Conservation (phyloP, 306 rosid genomes). For the Prosopis cineraria region DNA sequence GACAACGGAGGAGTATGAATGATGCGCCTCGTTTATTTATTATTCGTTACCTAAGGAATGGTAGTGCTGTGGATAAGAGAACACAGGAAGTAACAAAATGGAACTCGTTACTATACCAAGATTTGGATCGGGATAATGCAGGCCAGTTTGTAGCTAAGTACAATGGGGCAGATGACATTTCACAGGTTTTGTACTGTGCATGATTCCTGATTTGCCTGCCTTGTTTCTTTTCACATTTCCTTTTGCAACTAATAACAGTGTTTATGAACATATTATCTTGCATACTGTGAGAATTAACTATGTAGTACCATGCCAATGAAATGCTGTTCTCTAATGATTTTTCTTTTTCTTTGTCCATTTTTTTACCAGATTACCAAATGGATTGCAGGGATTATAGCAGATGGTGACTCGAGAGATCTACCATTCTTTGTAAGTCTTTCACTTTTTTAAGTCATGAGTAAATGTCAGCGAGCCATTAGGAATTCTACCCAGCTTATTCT, state of each 20-base stretch:
- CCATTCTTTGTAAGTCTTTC: conserved; percentile 78
- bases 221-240: conserved; percentile 12
- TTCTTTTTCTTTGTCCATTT: not conserved
- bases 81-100: conserved; percentile 47
- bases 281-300: not conserved
- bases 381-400: conserved; percentile 74
- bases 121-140: conserved; percentile 69
- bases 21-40: conserved; percentile 73
- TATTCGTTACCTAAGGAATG: conserved; percentile 78
- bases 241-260: not conserved
- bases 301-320: conserved; percentile 4
- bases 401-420: conserved; percentile 86
- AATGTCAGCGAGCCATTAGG: not conserved
- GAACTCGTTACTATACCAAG: conserved; percentile 43
- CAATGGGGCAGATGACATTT: conserved; percentile 67
- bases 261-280: not conserved
- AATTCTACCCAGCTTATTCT: not conserved
- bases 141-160: conserved; percentile 90
- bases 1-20: conserved; percentile 58
- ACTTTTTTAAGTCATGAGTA: conserved; percentile 10
- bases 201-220: conserved; percentile 15
- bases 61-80: conserved; percentile 48
- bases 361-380: conserved; percentile 66
- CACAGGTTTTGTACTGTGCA: conserved; percentile 55
- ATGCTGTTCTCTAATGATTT: conserved; percentile 15